These are phyloP conservation scores for Pistacia atlantica DNA, from an alignment of 345 rosid genomes.

Conservation along the genomic window DNA sequence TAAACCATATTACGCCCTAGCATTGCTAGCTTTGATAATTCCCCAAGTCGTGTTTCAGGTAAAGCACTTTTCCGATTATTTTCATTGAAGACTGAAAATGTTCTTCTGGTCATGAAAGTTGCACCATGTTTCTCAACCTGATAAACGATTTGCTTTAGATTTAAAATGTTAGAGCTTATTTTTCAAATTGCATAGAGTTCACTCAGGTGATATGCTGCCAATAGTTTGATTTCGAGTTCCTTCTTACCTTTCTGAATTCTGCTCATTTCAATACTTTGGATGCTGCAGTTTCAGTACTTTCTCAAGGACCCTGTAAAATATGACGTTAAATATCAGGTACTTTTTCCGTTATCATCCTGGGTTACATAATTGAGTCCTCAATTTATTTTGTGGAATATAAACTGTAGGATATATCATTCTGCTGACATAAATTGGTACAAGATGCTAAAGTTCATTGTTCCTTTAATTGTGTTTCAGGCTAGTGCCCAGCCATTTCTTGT, in stretches of 20 bases:
- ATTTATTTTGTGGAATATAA: background rate
- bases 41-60: slow-evolving; percentile 96
- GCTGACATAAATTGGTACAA: background rate
- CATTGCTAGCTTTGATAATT: slow-evolving; percentile 66
- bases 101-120: too few species aligned
- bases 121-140: too few species aligned
- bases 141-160: background rate
- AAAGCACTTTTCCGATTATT: slow-evolving; percentile 8
- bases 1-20: slow-evolving; percentile 87
- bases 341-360: background rate
- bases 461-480: slow-evolving; percentile 50
- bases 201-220: background rate
- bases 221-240: too few species aligned
- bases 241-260: background rate
- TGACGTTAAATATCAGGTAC: slow-evolving; percentile 95
- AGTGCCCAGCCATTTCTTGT: slow-evolving; percentile 96
- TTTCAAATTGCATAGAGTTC: background rate
- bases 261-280: background rate
- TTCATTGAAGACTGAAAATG: too few species aligned
- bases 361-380: background rate
- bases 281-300: slow-evolving; percentile 80
- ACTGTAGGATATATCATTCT: too few species aligned
- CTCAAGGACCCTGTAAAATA: slow-evolving; percentile 94
- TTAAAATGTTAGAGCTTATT: background rate
- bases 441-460: background rate